Base-by-base conservation (phyloP, 2,329 filamentous ascomycete genomes). In the Hymenoscyphus repandus region DNA sequence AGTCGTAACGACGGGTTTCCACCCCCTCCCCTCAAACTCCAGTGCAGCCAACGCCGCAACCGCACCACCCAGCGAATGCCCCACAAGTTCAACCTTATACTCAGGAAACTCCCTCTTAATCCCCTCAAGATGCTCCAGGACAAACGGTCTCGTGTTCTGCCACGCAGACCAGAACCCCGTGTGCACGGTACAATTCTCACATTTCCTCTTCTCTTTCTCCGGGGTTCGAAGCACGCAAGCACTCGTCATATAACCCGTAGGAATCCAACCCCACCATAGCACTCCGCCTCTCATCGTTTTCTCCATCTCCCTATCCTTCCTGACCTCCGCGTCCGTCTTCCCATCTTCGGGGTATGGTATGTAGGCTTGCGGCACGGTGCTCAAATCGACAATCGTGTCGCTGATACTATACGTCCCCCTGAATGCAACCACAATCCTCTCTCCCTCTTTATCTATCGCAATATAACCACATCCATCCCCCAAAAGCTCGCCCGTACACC, bases 381-480 rank as follows among this genome's bases (percentile, higher is more conserved):
- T 90, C 49, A 99, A 76, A 70, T 99, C 93, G 45, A 90, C 78
- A 55, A 99, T 85, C 11, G 91, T 91, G 67, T 97, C 96, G 47
- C 90, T 80, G 62, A 99, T 78, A 58, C 90, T 96, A 70, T 97
- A 96, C 12, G 93, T 97, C 20, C 93, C 93, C 42, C 93, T 83
- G 64, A 97, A 97, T 7, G 90, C 91, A 34, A 97, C 79, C 41
- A 97, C 75, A 50, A 99, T 87, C 51, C 83, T 77, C 2, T 59
- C 57, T 1, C n/a, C 58, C 56, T 17, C 68, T 64, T 95, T 87
- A 56, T 93, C 91, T n/a, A 97, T 73, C 0, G 88, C 91, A 50
- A 97, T 83, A 69, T 95, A 99, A 54, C 93, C 93, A 68, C 90
- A 96, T 59, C 88, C 95, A 69, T 97, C 93, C 54, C 85, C 87